Evolutionary conservation across 2,329 filamentous ascomycete genomes (phyloP).

Genomic region (Fusarium sp.): DNA sequence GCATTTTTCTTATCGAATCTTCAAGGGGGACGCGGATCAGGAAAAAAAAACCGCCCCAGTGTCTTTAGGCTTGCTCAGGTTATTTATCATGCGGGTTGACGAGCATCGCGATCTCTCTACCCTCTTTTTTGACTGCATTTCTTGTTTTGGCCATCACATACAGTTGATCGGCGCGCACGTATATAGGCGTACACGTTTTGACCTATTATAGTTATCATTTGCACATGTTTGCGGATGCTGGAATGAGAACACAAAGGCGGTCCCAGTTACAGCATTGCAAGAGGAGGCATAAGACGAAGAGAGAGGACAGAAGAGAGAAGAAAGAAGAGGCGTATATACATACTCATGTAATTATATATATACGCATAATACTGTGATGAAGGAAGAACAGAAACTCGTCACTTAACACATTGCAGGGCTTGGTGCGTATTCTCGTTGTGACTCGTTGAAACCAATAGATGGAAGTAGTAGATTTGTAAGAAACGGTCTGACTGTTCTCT

Average conservation of each 20-base stretch:
- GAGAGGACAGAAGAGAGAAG: background rate
- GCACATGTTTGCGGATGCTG: background rate
- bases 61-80: conserved; percentile 15
- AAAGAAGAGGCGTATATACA: conserved; percentile 24
- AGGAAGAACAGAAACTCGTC: conserved; percentile 30
- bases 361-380: conserved; percentile 36
- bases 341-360: conserved; percentile 40
- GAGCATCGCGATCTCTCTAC: background rate
- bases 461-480: too few species aligned
- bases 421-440: background rate
- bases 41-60: conserved; percentile 27
- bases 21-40: conserved; percentile 4
- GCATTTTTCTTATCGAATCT: conserved; percentile 14
- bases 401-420: background rate
- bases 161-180: conserved; percentile 10
- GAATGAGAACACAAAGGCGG: background rate
- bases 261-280: background rate
- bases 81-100: conserved; percentile 7
- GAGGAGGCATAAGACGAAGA: conserved; percentile 2
- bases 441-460: background rate
- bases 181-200: conserved; percentile 31
- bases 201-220: conserved; percentile 7
- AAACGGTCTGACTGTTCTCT: background rate
- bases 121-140: conserved; percentile 1
- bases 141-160: conserved; percentile 1